These are phyloP conservation scores for Agroathelia rolfsii DNA, from an alignment of 1,284 basidiomycete genomes.

Conservation along the genomic window DNA sequence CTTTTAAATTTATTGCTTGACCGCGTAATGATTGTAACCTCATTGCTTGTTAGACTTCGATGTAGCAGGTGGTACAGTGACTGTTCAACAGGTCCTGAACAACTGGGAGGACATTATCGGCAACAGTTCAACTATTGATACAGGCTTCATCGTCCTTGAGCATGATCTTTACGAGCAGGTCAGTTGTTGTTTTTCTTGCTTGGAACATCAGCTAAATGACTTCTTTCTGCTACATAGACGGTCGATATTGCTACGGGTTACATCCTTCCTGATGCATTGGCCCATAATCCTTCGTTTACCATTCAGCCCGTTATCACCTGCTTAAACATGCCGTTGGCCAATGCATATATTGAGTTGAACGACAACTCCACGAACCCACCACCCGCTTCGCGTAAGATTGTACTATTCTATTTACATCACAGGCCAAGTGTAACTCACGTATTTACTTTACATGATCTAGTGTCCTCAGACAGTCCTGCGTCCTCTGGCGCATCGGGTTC, in stretches of 20 bases:
- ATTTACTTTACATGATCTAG: constrained; percentile 16
- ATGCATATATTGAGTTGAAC: constrained; percentile 65
- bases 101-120: constrained; percentile 58
- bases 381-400: constrained; percentile 22
- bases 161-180: constrained; percentile 63
- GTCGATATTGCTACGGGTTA: constrained; percentile 66
- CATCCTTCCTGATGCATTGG: constrained; percentile 57
- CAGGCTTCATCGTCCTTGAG: constrained; percentile 68
- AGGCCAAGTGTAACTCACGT: neutral
- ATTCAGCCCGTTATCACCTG: constrained; percentile 62
- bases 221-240: too few species aligned
- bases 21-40: constrained; percentile 12
- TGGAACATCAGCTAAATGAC: too few species aligned
- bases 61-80: constrained; percentile 55
- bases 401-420: neutral
- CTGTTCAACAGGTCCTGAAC: constrained; percentile 44
- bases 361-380: constrained; percentile 49
- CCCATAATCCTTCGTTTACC: constrained; percentile 47
- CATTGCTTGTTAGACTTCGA: constrained; percentile 54
- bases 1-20: constrained; percentile 12
- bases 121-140: constrained; percentile 37
- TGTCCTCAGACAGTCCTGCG: constrained; percentile 13
- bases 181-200: too few species aligned
- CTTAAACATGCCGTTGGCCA: constrained; percentile 41
- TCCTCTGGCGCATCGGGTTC: constrained; percentile 28